These are phyloP conservation scores for Crithidia bombi DNA, from an alignment of 208 protist species.

Conservation along the genomic window DNA sequence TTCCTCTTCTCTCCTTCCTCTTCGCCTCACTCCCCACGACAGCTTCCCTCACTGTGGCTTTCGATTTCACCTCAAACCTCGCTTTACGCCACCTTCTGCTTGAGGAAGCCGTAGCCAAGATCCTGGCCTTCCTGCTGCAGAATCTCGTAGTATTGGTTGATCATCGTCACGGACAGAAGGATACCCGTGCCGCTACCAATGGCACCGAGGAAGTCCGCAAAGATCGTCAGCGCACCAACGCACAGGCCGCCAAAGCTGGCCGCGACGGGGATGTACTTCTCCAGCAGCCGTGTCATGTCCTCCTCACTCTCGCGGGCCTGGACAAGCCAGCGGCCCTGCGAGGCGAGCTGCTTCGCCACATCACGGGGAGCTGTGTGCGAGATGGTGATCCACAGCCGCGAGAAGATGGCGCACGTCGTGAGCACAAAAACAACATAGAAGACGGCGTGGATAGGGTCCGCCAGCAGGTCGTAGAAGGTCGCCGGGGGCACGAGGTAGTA, in stretches of 20 bases:
- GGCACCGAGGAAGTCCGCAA: constrained; percentile 99
- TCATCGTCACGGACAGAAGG: constrained; percentile 99
- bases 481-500: constrained; percentile 99
- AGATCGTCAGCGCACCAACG: constrained; percentile 99
- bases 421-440: constrained; percentile 99
- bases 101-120: constrained; percentile 80
- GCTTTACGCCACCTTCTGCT: constrained; percentile 70
- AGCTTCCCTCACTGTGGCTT: constrained; percentile 6
- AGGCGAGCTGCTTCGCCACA: constrained; percentile 97
- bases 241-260: constrained; percentile 99
- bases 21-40: not conserved
- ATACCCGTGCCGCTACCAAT: constrained; percentile 99
- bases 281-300: constrained; percentile 85
- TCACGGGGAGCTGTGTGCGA: constrained; percentile 97
- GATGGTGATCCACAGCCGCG: constrained; percentile 98
- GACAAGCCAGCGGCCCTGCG: constrained; percentile 95
- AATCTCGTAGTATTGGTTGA: constrained; percentile 99
- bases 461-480: constrained; percentile 93
- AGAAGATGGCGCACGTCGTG: constrained; percentile 98
- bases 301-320: constrained; percentile 90
- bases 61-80: not conserved
- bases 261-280: constrained; percentile 99
- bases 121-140: constrained; percentile 98
- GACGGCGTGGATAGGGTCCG: constrained; percentile 98
- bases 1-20: not conserved